Conservation (phyloP, 2,329 filamentous ascomycete species). For the Clarireedia homoeocarpa region DNA sequence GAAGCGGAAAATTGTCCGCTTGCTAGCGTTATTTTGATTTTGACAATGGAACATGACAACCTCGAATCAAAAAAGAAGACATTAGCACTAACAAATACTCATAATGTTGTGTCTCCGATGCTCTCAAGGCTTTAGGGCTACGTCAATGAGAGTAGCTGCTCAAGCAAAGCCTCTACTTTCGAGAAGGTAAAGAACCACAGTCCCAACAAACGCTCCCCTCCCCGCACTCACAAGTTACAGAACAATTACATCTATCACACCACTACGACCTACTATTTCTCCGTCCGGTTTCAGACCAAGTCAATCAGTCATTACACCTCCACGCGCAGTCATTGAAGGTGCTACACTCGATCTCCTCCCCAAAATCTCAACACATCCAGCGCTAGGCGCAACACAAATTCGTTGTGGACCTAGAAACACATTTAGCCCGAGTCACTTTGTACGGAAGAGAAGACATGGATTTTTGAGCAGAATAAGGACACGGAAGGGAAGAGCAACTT, state of each 20-base stretch:
- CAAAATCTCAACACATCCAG: constrained; percentile 27
- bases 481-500: constrained; percentile 26
- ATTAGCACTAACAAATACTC: not conserved
- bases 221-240: constrained; percentile 13
- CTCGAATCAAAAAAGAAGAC: constrained; percentile 1
- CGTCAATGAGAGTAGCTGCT: constrained; percentile 9
- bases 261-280: constrained; percentile 23
- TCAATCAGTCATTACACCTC: not conserved
- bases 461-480: constrained; percentile 29
- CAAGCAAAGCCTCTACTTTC: constrained; percentile 7
- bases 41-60: constrained; percentile 2
- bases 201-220: not conserved
- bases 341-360: constrained; percentile 23
- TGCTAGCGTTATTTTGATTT: constrained; percentile 17
- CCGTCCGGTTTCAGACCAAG: constrained; percentile 13
- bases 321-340: constrained; percentile 1
- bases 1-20: constrained; percentile 15
- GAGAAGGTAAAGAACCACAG: constrained; percentile 16
- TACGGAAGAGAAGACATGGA: constrained; percentile 31
- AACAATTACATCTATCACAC: constrained; percentile 27
- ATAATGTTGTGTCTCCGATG: constrained; percentile 28
- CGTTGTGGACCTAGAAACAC: constrained; percentile 29
- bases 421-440: constrained; percentile 31
- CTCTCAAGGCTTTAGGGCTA: constrained; percentile 18
- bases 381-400: constrained; percentile 24